phyloP scores from a whole-genome alignment of 805 yeast genomes.

The Candida arabinofermentans region DNA sequence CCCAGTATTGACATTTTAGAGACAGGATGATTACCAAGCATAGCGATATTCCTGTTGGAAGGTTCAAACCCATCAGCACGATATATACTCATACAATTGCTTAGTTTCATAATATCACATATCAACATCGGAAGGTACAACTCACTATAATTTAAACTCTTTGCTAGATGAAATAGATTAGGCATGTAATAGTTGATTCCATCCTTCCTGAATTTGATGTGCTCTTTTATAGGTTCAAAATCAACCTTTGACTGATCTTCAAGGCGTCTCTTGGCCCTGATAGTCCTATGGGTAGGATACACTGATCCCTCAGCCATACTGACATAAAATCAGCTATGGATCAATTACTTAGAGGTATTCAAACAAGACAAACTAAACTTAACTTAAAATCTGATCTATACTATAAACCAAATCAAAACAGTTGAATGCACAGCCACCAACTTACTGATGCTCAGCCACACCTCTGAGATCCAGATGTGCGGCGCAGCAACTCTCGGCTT shows the following conservation, averaged over 20 bases:
- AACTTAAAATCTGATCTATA: not conserved
- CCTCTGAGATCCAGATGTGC: not conserved
- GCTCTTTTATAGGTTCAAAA: conserved; percentile 17
- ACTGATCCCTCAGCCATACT: not conserved
- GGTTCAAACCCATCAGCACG: conserved; percentile 21
- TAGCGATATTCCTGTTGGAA: conserved; percentile 16
- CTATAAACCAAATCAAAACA: not conserved
- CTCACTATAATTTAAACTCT: conserved; percentile 19
- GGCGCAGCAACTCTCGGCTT: not conserved
- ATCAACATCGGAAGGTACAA: conserved; percentile 30
- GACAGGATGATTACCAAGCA: conserved; percentile 43
- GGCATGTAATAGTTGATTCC: conserved; percentile 33
- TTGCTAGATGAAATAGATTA: conserved; percentile 31
- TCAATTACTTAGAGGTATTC: no score
- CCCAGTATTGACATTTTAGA: conserved; percentile 34
- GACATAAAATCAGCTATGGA: no score
- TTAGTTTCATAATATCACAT: conserved; percentile 25
- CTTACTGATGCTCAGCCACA: no score
- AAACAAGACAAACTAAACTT: no score
- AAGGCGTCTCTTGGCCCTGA: conserved; percentile 5
- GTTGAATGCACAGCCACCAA: not conserved
- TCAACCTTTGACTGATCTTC: conserved; percentile 7
- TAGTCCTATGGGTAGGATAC: not conserved
- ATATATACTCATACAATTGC: conserved; percentile 23
- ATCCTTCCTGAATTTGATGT: conserved; percentile 23